Conservation (phyloP, 2,329 filamentous ascomycete genomes). For the Pestalotiopsis sp. region DNA sequence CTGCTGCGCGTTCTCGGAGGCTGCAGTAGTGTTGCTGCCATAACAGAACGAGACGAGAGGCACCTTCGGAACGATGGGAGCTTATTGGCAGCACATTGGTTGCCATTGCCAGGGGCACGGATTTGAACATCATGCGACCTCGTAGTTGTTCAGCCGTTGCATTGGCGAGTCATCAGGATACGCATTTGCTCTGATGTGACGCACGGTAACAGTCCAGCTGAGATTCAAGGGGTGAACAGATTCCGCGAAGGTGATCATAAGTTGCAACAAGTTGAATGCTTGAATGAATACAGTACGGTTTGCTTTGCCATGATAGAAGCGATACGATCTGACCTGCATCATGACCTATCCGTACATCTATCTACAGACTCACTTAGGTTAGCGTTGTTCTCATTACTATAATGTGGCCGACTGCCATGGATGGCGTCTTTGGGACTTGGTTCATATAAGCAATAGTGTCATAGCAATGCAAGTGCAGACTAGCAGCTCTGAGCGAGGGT, state of each 20-base stretch:
- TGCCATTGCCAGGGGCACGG: neutral
- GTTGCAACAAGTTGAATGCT: too few relatives aligned
- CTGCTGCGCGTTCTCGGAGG: neutral
- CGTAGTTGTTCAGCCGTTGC: neutral
- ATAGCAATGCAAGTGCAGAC: neutral
- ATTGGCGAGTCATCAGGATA: neutral
- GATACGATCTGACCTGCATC: too few relatives aligned
- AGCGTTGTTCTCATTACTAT: neutral
- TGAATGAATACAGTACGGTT: too few relatives aligned
- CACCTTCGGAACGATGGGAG: neutral
- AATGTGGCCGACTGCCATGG: neutral
- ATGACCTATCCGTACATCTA: too few relatives aligned
- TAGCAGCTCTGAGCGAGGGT: neutral
- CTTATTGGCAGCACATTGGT: neutral
- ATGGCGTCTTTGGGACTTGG: neutral
- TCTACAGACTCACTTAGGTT: too few relatives aligned
- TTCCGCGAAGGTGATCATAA: neutral
- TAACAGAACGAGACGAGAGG: neutral
- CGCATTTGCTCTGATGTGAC: neutral
- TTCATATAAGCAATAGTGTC: neutral
- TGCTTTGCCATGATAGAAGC: too few relatives aligned
- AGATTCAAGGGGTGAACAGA: neutral
- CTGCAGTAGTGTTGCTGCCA: neutral
- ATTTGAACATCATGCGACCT: constrained; percentile 1
- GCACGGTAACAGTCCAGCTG: neutral